Conservation (phyloP, 768 basidiomycete species). For the Sarcomyxa edulis region DNA sequence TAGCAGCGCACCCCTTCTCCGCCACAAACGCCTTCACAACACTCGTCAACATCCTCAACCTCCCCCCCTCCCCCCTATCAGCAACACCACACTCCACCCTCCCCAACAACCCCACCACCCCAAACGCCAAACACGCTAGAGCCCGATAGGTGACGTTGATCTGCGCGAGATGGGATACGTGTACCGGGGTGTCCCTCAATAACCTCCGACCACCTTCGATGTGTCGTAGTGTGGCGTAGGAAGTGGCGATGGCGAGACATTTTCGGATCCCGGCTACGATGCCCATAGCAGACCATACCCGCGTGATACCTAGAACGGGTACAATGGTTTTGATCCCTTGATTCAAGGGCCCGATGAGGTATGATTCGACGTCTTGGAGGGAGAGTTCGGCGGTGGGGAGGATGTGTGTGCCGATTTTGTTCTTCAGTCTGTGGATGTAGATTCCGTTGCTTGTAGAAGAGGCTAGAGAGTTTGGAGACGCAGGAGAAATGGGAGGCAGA, state of each 20-base stretch:
- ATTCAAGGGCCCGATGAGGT: slow-evolving; percentile 53
- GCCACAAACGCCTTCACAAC: slow-evolving; percentile 67
- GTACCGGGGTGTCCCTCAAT: slow-evolving; percentile 50
- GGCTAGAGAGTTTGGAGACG: no score
- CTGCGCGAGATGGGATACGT: slow-evolving; percentile 60
- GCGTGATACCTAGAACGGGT: slow-evolving; percentile 74
- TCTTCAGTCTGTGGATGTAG: slow-evolving; percentile 66
- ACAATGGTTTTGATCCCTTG: slow-evolving; percentile 64
- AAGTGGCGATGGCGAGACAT: slow-evolving; percentile 58
- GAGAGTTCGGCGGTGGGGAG: slow-evolving; percentile 75
- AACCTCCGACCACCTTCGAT: slow-evolving; percentile 47
- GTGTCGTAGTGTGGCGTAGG: slow-evolving; percentile 55
- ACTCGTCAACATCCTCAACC: slow-evolving; percentile 64
- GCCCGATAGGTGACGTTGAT: slow-evolving; percentile 62
- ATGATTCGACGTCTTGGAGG: slow-evolving; percentile 52
- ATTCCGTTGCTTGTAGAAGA: slow-evolving; percentile 59
- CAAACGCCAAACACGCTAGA: slow-evolving; percentile 58
- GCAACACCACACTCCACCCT: slow-evolving; percentile 54
- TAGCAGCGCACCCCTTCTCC: slow-evolving; percentile 53
- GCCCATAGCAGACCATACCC: slow-evolving; percentile 56
- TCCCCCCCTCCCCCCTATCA: slow-evolving; percentile 38
- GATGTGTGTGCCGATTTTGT: slow-evolving; percentile 71
- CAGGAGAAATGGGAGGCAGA: slow-evolving; percentile 38
- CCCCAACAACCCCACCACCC: slow-evolving; percentile 53
- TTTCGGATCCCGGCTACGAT: slow-evolving; percentile 55